Base-by-base conservation (phyloP, 2,329 filamentous ascomycete species). In the Triangularia setosa region DNA sequence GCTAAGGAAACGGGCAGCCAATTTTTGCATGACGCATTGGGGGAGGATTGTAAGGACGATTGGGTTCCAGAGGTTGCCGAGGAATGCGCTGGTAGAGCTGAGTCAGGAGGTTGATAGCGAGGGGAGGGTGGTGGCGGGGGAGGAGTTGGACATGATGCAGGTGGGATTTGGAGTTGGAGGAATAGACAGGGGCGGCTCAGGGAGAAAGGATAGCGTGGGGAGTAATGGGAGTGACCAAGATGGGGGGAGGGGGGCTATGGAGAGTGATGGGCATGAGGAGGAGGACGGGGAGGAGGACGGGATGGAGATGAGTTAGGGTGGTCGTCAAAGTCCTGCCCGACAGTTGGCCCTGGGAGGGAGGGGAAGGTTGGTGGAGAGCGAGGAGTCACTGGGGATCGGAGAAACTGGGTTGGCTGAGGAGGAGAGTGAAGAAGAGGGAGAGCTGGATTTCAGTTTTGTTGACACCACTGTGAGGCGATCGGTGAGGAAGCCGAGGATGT, bases 91-190 rank as follows among this genome's bases (percentile, higher is more conserved):
- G 64, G 90, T 98, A 63, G 94, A 97, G 73, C 84, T 99, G 9
- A 96, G 92, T 62, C 92, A 97, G 76, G 93, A 97, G 74, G 91
- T 97, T 53, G 93, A 97, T 76, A 90, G 89, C 72, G 95, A 98
- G 73, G 93, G 93, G n/a, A 85, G 94, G 25, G 90, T 99, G 6
- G 84, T 98, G 5, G 90, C 90, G 61, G 94, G 94, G 53, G 91
- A 96, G 67, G 93, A 97, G 75, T 80, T 96, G 16, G 83, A 85
- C 68, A 73, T 78, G 72, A 82, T 81, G 68, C 84, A 81, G 69
- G 83, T 82, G 80, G 40, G 40, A n/a, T 48, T 48, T 12, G 35
- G 35, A 14, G 40, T 48, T 21, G 40, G 40, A 6, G 40, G 40
- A 8, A 18, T 48, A 21, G 40, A 48, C 11, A 48, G 40, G 40